Evolutionary conservation across 2,329 filamentous ascomycete genomes (phyloP).

Genomic region (Tolypocladium nubicola): DNA sequence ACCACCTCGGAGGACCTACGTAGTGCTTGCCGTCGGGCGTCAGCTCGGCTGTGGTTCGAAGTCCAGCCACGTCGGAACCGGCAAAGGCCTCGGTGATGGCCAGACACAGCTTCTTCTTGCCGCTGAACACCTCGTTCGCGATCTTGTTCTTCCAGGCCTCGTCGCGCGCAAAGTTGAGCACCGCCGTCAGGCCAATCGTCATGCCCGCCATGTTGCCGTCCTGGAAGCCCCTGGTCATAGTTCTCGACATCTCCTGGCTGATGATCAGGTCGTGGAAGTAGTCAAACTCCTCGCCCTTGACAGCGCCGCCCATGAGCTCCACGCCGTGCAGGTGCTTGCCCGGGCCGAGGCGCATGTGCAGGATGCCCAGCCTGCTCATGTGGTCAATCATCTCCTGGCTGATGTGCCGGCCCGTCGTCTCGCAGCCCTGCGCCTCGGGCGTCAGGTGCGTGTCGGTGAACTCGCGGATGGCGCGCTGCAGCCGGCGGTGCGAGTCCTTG

Average conservation of each 20-base stretch:
- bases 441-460: slow-evolving; percentile 64
- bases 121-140: slow-evolving; percentile 61
- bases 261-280: slow-evolving; percentile 78
- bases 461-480: slow-evolving; percentile 59
- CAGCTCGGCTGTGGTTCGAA: slow-evolving; percentile 69
- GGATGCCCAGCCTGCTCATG: slow-evolving; percentile 63
- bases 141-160: slow-evolving; percentile 55
- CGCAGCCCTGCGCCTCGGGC: slow-evolving; percentile 66
- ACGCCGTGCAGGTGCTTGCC: slow-evolving; percentile 71
- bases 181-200: slow-evolving; percentile 70
- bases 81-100: slow-evolving; percentile 86
- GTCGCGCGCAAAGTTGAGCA: slow-evolving; percentile 69
- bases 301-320: slow-evolving; percentile 54
- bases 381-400: slow-evolving; percentile 62
- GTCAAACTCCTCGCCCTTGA: slow-evolving; percentile 73
- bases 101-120: slow-evolving; percentile 80
- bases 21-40: slow-evolving; percentile 66
- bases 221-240: slow-evolving; percentile 69
- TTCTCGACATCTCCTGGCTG: slow-evolving; percentile 60
- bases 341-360: slow-evolving; percentile 76
- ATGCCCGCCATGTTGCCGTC: slow-evolving; percentile 84
- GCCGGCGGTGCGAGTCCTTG: slow-evolving; percentile 57
- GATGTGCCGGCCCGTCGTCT: slow-evolving; percentile 63
- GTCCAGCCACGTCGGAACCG: slow-evolving; percentile 65
- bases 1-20: slow-evolving; percentile 26